Evolutionary conservation across 139 green algal genomes (phyloP).

Genomic region (Volvox africanus): DNA sequence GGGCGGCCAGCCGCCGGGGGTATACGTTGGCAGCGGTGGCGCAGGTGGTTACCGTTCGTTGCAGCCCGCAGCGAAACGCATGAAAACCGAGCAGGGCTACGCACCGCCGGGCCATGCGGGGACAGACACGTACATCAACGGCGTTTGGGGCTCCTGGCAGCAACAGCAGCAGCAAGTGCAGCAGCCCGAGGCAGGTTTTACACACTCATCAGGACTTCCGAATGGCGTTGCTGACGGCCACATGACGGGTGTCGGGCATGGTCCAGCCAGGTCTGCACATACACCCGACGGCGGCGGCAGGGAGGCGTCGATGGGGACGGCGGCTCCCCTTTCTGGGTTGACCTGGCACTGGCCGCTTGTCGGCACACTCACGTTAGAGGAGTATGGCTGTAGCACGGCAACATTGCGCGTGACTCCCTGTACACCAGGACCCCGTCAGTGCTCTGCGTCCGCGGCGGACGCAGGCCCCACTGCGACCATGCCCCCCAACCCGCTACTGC

Average conservation of each 20-base stretch:
- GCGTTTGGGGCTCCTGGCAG: background rate
- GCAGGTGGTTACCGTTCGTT: background rate
- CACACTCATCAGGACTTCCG: background rate
- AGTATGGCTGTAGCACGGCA: constrained; percentile 31
- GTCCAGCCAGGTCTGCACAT: background rate
- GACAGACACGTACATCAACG: background rate
- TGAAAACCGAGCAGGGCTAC: background rate
- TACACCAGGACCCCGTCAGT: background rate
- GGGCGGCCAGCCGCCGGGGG: background rate
- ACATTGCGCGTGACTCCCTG: constrained; percentile 10
- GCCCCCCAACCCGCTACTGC: background rate
- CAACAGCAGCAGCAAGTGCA: background rate
- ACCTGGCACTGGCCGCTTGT: constrained; percentile 45
- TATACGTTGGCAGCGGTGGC: background rate
- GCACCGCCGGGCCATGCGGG: background rate
- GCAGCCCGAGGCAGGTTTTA: background rate
- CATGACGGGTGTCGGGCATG: background rate
- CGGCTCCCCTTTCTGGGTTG: background rate
- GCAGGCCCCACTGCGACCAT: background rate
- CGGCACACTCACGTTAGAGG: constrained; percentile 16
- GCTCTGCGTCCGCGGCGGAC: no score
- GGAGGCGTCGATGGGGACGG: background rate
- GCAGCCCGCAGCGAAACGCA: background rate
- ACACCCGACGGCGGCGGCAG: background rate
- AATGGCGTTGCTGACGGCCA: background rate